phyloP scores from a whole-genome alignment of 1,139 yeast species.

The Debaryomyces sp. region DNA sequence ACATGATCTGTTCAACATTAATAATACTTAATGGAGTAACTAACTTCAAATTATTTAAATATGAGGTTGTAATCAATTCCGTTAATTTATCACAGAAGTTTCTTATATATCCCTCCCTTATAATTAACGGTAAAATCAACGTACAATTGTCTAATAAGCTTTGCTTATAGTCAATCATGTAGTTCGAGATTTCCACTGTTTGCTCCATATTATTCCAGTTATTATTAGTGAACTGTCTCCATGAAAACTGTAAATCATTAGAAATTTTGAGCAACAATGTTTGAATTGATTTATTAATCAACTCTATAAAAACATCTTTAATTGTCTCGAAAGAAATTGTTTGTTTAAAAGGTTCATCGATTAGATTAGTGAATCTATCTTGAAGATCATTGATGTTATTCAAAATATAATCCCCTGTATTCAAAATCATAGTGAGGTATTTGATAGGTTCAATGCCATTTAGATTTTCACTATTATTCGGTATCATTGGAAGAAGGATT shows the following conservation, averaged over 20 bases:
- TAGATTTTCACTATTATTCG: slow-evolving; percentile 31
- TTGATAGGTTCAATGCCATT: slow-evolving; percentile 57
- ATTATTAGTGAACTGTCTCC: slow-evolving; percentile 84
- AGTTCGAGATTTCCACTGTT: slow-evolving; percentile 72
- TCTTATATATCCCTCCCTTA: slow-evolving; percentile 71
- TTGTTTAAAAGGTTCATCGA: slow-evolving; percentile 37
- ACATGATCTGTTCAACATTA: slow-evolving; percentile 78
- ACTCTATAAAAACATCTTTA: slow-evolving; percentile 56
- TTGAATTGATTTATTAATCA: slow-evolving; percentile 62
- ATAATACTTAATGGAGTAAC: slow-evolving; percentile 67
- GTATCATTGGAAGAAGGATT: slow-evolving; percentile 62
- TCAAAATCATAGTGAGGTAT: slow-evolving; percentile 71
- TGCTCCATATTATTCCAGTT: slow-evolving; percentile 71
- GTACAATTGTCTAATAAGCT: slow-evolving; percentile 49
- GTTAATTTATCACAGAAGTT: slow-evolving; percentile 77
- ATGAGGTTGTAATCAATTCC: slow-evolving; percentile 63
- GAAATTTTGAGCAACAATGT: slow-evolving; percentile 61
- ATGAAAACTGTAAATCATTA: slow-evolving; percentile 64
- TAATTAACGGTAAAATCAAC: slow-evolving; percentile 59
- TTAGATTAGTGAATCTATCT: slow-evolving; percentile 57
- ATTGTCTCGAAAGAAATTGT: slow-evolving; percentile 54
- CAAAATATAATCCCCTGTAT: slow-evolving; percentile 89
- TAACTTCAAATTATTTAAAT: slow-evolving; percentile 57
- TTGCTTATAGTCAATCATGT: slow-evolving; percentile 59
- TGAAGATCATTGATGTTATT: slow-evolving; percentile 77